Percentiles rank a stretch among this genome's conserved stretches.
phyloP scores from a whole-genome alignment of 805 yeast species.

The Tetrapisispora pingtungensis region DNA sequence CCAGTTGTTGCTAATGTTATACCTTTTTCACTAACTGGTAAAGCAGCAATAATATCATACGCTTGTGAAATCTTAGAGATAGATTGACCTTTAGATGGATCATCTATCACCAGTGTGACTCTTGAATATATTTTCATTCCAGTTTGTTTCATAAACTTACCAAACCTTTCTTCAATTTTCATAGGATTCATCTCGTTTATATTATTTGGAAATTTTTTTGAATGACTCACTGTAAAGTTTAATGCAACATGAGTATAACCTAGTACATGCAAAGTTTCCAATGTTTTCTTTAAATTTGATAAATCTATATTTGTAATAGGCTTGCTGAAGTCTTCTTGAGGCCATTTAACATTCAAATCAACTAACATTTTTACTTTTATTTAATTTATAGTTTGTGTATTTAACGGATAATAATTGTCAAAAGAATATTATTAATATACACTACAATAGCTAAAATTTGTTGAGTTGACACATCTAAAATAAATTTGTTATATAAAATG shows the following conservation, averaged over 20 bases:
- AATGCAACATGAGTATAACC: constrained; percentile 75
- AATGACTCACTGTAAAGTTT: constrained; percentile 48
- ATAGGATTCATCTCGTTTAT: constrained; percentile 36
- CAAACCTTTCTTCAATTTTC: constrained; percentile 21
- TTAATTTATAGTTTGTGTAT: no score
- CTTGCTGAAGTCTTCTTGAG: constrained; percentile 39
- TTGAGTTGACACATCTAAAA: no score
- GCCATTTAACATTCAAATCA: constrained; percentile 71
- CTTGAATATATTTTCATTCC: constrained; percentile 52
- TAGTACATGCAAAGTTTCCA: constrained; percentile 44
- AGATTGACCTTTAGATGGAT: constrained; percentile 63
- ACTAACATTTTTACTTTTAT: constrained; percentile 45
- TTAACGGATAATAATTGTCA: no score
- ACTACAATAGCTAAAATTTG: no score
- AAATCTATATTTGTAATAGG: constrained; percentile 37
- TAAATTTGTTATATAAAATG: no score
- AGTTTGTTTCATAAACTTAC: constrained; percentile 24
- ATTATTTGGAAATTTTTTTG: constrained; percentile 42
- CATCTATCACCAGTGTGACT: constrained; percentile 66
- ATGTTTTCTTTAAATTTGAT: constrained; percentile 36
- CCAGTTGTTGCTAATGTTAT: constrained; percentile 63
- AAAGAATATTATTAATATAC: no score
- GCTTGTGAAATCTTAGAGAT: constrained; percentile 26
- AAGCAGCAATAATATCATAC: constrained; percentile 75
- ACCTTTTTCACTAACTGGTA: constrained; percentile 73